Percentiles rank a stretch among this genome's conserved stretches.
Evolutionary conservation across 2,329 filamentous ascomycete genomes (phyloP).

Genomic region (Colletotrichum neosansevieriae): DNA sequence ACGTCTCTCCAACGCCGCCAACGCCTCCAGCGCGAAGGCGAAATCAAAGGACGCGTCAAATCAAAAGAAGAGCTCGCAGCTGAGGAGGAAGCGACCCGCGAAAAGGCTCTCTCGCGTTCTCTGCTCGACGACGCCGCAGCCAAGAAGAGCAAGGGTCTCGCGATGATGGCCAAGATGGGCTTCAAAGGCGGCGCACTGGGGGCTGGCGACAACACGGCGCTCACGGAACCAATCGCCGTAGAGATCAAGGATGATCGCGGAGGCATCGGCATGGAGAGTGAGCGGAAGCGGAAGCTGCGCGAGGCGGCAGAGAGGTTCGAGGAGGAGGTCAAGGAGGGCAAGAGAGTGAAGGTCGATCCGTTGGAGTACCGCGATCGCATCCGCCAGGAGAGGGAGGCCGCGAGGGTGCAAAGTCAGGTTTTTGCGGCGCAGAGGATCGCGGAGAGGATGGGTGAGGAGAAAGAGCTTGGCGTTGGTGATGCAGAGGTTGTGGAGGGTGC

Average conservation of each 20-base stretch:
- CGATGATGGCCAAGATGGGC: slow-evolving; percentile 98
- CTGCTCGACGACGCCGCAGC: slow-evolving; percentile 70
- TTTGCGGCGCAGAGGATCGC: slow-evolving; percentile 85
- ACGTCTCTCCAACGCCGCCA: slow-evolving; percentile 67
- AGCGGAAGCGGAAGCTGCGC: slow-evolving; percentile 81
- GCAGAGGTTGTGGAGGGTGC: neutral
- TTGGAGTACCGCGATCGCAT: slow-evolving; percentile 80
- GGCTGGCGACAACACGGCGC: slow-evolving; percentile 58
- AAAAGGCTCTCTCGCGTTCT: slow-evolving; percentile 81
- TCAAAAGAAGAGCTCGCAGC: slow-evolving; percentile 87
- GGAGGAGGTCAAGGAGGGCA: slow-evolving; percentile 60
- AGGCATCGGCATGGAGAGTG: slow-evolving; percentile 86
- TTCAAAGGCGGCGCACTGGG: slow-evolving; percentile 86
- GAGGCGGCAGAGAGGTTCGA: slow-evolving; percentile 68
- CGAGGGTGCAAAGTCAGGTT: slow-evolving; percentile 75
- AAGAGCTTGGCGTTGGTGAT: slow-evolving; percentile 40
- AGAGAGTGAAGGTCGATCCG: slow-evolving; percentile 74
- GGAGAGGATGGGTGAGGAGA: slow-evolving; percentile 78
- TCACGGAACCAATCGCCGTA: slow-evolving; percentile 79
- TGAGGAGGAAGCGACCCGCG: slow-evolving; percentile 77
- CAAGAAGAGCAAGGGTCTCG: slow-evolving; percentile 84
- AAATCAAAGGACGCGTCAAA: slow-evolving; percentile 75
- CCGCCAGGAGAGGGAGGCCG: slow-evolving; percentile 76
- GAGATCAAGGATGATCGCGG: slow-evolving; percentile 82
- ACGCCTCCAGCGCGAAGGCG: slow-evolving; percentile 71